Percentiles rank a stretch among this genome's conserved stretches.
Conservation (phyloP, 1,284 basidiomycete species). For the Stereum hirsutum region DNA sequence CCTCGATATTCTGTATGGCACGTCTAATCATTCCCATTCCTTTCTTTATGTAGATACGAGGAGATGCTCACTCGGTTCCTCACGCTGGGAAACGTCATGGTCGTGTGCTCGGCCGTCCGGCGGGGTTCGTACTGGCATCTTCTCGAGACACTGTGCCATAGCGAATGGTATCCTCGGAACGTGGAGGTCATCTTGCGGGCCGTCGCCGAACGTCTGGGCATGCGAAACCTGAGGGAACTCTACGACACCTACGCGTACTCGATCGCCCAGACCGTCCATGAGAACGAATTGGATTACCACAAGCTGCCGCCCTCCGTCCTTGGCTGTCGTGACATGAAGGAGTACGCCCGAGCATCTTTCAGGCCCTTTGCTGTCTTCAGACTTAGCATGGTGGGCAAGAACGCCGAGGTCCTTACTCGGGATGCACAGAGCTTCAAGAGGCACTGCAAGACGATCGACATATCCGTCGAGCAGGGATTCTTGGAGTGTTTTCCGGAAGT, state of each 20-base stretch:
- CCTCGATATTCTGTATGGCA: slow-evolving; percentile 5
- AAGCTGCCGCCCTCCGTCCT: slow-evolving; percentile 62
- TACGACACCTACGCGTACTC: slow-evolving; percentile 78
- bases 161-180: slow-evolving; percentile 42
- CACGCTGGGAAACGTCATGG: slow-evolving; percentile 76
- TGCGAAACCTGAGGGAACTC: slow-evolving; percentile 53
- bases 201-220: slow-evolving; percentile 62
- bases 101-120: slow-evolving; percentile 74
- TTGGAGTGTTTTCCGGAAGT: slow-evolving; percentile 64
- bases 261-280: slow-evolving; percentile 54
- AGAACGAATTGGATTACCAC: slow-evolving; percentile 45
- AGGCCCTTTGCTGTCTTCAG: slow-evolving; percentile 51
- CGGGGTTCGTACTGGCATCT: slow-evolving; percentile 86
- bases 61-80: slow-evolving; percentile 73
- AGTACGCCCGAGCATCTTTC: slow-evolving; percentile 55
- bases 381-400: slow-evolving; percentile 24
- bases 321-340: slow-evolving; percentile 55
- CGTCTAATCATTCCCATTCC: slow-evolving; percentile 7
- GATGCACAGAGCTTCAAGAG: slow-evolving; percentile 43
- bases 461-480: slow-evolving; percentile 41
- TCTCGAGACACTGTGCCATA: slow-evolving; percentile 56
- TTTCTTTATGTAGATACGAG: slow-evolving; percentile 46
- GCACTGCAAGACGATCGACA: slow-evolving; percentile 59
- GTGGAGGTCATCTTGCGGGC: slow-evolving; percentile 58
- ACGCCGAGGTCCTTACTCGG: slow-evolving; percentile 19